These are phyloP conservation scores for Eleusine indica DNA, from an alignment of 176 grass and related monocot species.

Conservation along the genomic window DNA sequence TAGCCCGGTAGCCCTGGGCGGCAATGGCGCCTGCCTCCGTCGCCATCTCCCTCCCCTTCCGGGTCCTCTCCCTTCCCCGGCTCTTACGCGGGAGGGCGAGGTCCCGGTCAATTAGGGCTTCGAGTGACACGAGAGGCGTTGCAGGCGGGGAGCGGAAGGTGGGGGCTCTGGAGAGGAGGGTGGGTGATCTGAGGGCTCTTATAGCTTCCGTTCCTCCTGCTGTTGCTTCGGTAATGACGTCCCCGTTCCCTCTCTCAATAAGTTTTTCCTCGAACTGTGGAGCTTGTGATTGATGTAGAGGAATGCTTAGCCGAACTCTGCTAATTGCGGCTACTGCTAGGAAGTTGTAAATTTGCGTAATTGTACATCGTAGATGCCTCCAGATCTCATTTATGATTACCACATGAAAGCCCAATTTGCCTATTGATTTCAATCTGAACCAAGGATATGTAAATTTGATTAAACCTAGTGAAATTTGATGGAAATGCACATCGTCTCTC, in stretches of 20 bases:
- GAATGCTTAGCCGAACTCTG: neutral
- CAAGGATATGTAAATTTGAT: neutral
- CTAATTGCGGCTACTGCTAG: neutral
- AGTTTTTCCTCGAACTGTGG: neutral
- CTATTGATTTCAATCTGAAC: neutral
- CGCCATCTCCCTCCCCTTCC: slow-evolving; percentile 14
- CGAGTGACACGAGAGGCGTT: slow-evolving; percentile 12
- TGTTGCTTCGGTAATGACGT: slow-evolving; percentile 39
- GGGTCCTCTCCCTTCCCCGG: neutral
- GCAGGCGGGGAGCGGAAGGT: slow-evolving; percentile 15
- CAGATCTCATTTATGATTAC: neutral
- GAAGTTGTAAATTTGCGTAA: neutral
- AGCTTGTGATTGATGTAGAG: neutral
- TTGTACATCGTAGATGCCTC: neutral
- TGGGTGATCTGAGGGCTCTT: slow-evolving; percentile 48
- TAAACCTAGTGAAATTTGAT: neutral
- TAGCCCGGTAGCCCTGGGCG: neutral
- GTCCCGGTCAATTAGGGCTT: slow-evolving; percentile 42
- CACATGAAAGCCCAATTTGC: neutral
- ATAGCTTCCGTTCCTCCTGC: slow-evolving; percentile 42
- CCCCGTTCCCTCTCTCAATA: neutral
- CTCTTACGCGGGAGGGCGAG: neutral
- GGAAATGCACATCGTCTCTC: neutral
- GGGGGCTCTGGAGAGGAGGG: slow-evolving; percentile 39
- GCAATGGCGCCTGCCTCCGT: slow-evolving; percentile 54